Percentiles rank a stretch among this genome's conserved stretches.
phyloP scores from a whole-genome alignment of 2,329 filamentous ascomycete genomes.

The Aspergillus bombycis region DNA sequence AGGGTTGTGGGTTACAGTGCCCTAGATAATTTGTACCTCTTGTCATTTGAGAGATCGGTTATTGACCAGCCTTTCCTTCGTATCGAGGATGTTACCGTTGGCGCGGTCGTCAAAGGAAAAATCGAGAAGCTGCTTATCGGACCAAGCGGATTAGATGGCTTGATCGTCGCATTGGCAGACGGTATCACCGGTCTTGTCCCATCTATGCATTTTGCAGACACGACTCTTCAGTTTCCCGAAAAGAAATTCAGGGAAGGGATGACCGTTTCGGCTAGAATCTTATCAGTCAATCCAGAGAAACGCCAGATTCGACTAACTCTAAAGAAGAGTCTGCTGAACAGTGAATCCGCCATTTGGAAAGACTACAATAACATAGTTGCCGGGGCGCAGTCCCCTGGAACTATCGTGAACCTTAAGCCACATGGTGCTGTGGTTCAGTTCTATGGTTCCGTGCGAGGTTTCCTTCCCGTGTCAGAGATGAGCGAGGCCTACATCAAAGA shows the following conservation, averaged over 20 bases:
- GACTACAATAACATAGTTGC: slow-evolving; percentile 73
- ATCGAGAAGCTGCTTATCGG: slow-evolving; percentile 84
- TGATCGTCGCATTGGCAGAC: slow-evolving; percentile 82
- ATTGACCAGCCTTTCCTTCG: slow-evolving; percentile 87
- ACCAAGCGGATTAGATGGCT: slow-evolving; percentile 73
- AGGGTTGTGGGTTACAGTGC: slow-evolving; percentile 85
- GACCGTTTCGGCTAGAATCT: slow-evolving; percentile 79
- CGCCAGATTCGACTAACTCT: slow-evolving; percentile 83
- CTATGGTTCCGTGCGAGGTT: slow-evolving; percentile 80
- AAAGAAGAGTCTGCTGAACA: slow-evolving; percentile 94
- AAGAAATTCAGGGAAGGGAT: slow-evolving; percentile 92
- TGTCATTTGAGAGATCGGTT: slow-evolving; percentile 81
- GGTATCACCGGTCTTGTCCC: slow-evolving; percentile 88
- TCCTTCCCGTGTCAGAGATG: slow-evolving; percentile 94
- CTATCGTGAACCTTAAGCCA: slow-evolving; percentile 77
- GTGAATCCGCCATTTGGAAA: slow-evolving; percentile 77
- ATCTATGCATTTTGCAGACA: slow-evolving; percentile 85
- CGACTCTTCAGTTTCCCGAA: slow-evolving; percentile 86
- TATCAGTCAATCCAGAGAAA: slow-evolving; percentile 76
- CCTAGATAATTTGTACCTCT: slow-evolving; percentile 79
- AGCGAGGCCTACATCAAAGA: slow-evolving; percentile 94
- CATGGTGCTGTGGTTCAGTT: slow-evolving; percentile 90
- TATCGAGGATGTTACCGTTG: slow-evolving; percentile 86
- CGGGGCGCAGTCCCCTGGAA: slow-evolving; percentile 81
- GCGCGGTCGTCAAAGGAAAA: slow-evolving; percentile 76